Evolutionary conservation across 345 rosid genomes (phyloP), one percentile per base, ranked within the genome.

Genomic region (Citrus hindsii): DNA sequence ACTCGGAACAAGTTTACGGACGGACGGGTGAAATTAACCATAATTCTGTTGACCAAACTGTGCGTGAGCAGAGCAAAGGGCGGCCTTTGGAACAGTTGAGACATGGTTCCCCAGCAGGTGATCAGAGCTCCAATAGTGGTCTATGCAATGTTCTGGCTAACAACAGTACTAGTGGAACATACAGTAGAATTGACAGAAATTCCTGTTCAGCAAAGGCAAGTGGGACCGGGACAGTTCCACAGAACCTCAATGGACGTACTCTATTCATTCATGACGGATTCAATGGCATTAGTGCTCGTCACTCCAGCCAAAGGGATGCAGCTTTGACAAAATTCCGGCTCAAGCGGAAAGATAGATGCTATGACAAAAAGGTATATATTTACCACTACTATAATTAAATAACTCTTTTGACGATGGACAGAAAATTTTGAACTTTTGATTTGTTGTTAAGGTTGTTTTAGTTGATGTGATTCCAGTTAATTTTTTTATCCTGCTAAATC

Each of bases 281-380:
- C 4, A 84, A 76, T 77, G 84, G 81, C 56, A 68, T 76, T 48
- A 77, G 84, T 71, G 68, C 85, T 30, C 79, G 60, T 75, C 85
- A 85, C 62, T 48, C 81, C 78, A 87, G 89, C 79, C 90, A 80
- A 51, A 86, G 92, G 76, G 92, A 88, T 83, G 94, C 94, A 16
- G 94, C 97, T 46, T 48, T 92, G 35, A 79, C 81, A 70, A 92
- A 89, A 79, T 92, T 92, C 77, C 83, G 97, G 19, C 53, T 90
- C 70, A 92, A 92, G 87, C 87, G 88, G 64, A 92, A 90, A 82
- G 92, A 90, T 73, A 84, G 90, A 69, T 92, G 94, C 88, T 92
- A 79, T 84, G 90, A 87, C 82, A 89, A 90, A 81, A 92, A 89
- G 92, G 97, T 92, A 85, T 30, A 85, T 30, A 61, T 73, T 67